Base-by-base conservation (phyloP, 2,329 filamentous ascomycete species). In the Xylariaceae sp. region DNA sequence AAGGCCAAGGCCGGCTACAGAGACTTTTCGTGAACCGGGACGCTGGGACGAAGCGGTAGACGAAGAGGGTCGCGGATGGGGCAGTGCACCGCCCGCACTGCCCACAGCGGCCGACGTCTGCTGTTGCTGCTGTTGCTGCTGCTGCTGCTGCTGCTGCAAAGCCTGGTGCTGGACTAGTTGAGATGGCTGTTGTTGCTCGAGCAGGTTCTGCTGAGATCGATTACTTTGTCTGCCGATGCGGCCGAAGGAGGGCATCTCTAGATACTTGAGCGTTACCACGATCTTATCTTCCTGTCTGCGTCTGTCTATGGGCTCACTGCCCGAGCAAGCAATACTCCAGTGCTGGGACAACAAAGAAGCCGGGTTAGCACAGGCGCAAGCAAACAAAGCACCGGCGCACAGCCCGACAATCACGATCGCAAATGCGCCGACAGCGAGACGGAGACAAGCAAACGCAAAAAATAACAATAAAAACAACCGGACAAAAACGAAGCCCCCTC, bases 161-260 rank as follows among this genome's bases (percentile, higher is more conserved):
- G 58, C 57, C 46, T 63, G 60, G 44, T 56, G 56, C 34, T 61
- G 58, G 15, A 51, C 52, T 12, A 46, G 54, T 37, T 60, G 58
- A 51, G 62, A 68, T 57, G 65, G 70, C 62, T 67, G 71, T 44
- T 65, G 70, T 63, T 71, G 68, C 66, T 79, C 78, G 64, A 72
- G 71, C 63, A 81, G 73, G 60, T 76, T 75, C 66, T 80, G 78
- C 71, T 81, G 80, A 68, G 80, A 67, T 62, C 56, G 62, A 59
- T 67, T 67, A 59, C 63, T 65, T 46, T 79, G 75, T 73, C 73
- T 80, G 67, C 76, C 74, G 68, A 80, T 70, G 67, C 78, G 78
- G 71, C 74, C 72, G 70, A 81, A 81, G 70, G 70, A 70, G 65
- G 74, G 77, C 79, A 81, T 81, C 72, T 65, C 58, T 61, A 60